Conservation (phyloP, 2,329 filamentous ascomycete species). For the Ramichloridium luteum region DNA sequence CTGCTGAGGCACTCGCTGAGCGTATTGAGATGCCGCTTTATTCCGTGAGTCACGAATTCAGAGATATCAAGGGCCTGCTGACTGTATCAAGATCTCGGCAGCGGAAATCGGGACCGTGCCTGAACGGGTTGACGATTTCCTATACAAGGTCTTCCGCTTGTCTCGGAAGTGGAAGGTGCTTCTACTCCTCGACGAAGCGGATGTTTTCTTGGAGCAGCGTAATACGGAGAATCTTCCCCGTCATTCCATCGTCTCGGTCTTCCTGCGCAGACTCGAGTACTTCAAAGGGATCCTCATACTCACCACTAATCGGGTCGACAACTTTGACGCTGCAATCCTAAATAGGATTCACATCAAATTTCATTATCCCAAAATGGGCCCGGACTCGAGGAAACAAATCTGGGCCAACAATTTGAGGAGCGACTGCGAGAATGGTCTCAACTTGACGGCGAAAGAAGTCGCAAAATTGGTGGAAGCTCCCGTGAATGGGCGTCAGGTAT, state of each 20-base stretch:
- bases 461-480: no score
- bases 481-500: no score
- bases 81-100: no score
- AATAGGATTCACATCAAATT: no score
- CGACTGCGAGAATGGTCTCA: no score
- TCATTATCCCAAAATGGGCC: no score
- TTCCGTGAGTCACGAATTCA: not conserved
- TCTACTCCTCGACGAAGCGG: slow-evolving; percentile 47
- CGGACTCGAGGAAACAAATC: no score
- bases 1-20: slow-evolving; percentile 12
- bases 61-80: not conserved
- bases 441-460: no score
- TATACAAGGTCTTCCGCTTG: not conserved
- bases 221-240: not conserved
- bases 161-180: slow-evolving; percentile 38
- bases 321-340: no score
- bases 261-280: slow-evolving; percentile 7
- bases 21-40: slow-evolving; percentile 6
- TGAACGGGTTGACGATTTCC: no score
- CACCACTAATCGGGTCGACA: slow-evolving; percentile 73
- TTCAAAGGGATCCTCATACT: slow-evolving; percentile 69
- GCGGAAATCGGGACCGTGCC: no score
- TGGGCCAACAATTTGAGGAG: no score
- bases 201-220: slow-evolving; percentile 44
- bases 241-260: not conserved